These are phyloP conservation scores for Spinacia oleracea DNA, from an alignment of 179 eudicot species.

Conservation along the genomic window DNA sequence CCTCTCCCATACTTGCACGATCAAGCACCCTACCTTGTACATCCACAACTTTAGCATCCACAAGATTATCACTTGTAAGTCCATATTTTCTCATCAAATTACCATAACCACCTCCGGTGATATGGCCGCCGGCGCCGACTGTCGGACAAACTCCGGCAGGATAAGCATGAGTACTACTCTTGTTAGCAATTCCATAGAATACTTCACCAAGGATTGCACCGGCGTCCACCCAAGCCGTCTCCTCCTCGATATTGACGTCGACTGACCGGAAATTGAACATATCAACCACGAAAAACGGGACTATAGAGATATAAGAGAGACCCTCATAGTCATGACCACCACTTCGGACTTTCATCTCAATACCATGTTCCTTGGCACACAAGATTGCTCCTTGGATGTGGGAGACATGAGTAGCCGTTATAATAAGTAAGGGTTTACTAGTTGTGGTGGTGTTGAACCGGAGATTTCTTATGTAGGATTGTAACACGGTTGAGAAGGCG, in stretches of 20 bases:
- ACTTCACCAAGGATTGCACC: conserved; percentile 65
- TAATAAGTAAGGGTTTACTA: conserved; percentile 45
- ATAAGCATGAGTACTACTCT: conserved; percentile 40
- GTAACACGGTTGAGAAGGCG: conserved; percentile 34
- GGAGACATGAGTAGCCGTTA: conserved; percentile 47
- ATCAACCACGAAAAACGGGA: conserved; percentile 53
- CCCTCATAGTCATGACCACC: conserved; percentile 64
- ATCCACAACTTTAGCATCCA: conserved; percentile 37
- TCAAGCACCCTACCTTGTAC: conserved; percentile 32
- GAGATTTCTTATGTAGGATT: conserved; percentile 43
- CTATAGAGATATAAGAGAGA: conserved; percentile 39
- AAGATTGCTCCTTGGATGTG: conserved; percentile 46
- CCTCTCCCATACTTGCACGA: conserved; percentile 44
- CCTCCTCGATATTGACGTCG: conserved; percentile 35
- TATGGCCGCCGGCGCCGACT: conserved; percentile 62
- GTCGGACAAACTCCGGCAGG: conserved; percentile 64
- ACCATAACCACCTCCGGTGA: conserved; percentile 60
- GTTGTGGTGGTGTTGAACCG: conserved; percentile 43
- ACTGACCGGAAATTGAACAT: conserved; percentile 46
- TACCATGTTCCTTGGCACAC: conserved; percentile 36
- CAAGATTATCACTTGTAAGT: conserved; percentile 30
- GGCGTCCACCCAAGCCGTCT: conserved; percentile 54
- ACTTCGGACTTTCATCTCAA: conserved; percentile 54
- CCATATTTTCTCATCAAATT: conserved; percentile 62
- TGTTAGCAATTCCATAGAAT: conserved; percentile 43